phyloP scores from a whole-genome alignment of 148 eudicot species.

The Nyssa sinensis region DNA sequence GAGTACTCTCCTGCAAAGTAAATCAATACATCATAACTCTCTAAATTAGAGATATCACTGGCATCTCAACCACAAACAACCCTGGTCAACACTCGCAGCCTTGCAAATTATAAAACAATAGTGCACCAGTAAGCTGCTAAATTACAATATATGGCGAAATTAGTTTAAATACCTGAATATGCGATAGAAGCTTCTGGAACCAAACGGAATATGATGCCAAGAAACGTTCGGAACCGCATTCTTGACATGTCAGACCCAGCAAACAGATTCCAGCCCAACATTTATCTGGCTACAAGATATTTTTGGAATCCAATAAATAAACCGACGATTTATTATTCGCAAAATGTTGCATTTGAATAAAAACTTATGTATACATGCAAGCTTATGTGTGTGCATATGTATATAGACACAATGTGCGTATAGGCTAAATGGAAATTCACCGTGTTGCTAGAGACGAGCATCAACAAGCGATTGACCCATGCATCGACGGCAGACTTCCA shows the following conservation, averaged over 20 bases:
- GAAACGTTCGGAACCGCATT: constrained; percentile 73
- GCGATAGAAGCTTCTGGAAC: constrained; percentile 56
- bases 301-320: constrained; percentile 1
- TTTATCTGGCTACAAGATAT: constrained; percentile 81
- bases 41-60: no score
- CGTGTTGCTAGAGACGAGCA: constrained; percentile 51
- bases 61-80: no score
- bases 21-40: no score
- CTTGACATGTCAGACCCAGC: constrained; percentile 71
- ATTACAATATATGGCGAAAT: background rate
- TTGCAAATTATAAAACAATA: no score
- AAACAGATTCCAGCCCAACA: constrained; percentile 93
- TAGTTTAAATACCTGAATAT: constrained; percentile 62
- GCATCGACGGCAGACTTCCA: constrained; percentile 67
- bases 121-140: no score
- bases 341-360: background rate
- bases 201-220: constrained; percentile 62
- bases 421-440: constrained; percentile 28
- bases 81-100: no score
- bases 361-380: background rate
- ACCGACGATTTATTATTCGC: background rate
- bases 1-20: no score
- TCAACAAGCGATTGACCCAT: constrained; percentile 59
- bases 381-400: no score
- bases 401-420: no score